phyloP scores from a whole-genome alignment of 352 stramenopile species.

The Globisporangium emineosum region DNA sequence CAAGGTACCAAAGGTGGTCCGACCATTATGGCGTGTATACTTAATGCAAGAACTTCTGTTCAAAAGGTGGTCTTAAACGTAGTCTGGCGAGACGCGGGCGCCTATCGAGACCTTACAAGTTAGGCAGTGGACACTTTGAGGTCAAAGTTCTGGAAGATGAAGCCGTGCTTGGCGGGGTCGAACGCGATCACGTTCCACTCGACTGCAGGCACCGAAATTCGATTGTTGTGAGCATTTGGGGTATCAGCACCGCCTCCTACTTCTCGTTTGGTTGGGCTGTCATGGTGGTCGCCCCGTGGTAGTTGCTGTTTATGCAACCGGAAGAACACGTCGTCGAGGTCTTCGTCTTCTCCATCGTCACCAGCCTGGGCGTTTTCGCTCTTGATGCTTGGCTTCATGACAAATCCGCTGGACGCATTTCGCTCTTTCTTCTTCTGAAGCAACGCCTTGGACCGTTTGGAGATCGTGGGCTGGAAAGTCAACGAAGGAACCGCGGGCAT shows the following conservation, averaged over 20 bases:
- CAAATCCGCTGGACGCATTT: neutral
- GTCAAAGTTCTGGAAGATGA: conserved; percentile 51
- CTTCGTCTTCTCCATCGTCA: neutral
- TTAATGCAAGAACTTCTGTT: neutral
- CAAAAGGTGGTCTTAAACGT: neutral
- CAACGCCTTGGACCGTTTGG: conserved; percentile 36
- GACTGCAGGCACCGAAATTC: neutral
- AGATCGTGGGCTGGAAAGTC: conserved; percentile 39
- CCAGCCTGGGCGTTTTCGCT: neutral
- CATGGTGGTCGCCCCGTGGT: conserved; percentile 1
- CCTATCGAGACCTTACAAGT: neutral
- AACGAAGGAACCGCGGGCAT: conserved; percentile 22
- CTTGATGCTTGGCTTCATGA: neutral
- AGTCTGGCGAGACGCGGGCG: neutral
- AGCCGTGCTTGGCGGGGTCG: conserved; percentile 25
- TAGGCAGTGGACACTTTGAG: conserved; percentile 18
- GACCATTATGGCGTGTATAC: neutral
- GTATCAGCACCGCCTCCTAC: too few relatives aligned
- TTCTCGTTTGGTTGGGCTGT: neutral
- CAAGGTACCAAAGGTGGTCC: neutral
- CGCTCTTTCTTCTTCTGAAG: conserved; percentile 24
- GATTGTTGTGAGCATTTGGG: neutral
- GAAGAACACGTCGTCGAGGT: conserved; percentile 26
- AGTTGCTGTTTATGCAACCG: conserved; percentile 24
- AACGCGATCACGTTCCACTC: conserved; percentile 42